Percentiles rank a stretch among this genome's conserved stretches.
These are phyloP conservation scores for Pseudogymnoascus sp. DNA, from an alignment of 2,329 filamentous ascomycete species.

Conservation along the genomic window DNA sequence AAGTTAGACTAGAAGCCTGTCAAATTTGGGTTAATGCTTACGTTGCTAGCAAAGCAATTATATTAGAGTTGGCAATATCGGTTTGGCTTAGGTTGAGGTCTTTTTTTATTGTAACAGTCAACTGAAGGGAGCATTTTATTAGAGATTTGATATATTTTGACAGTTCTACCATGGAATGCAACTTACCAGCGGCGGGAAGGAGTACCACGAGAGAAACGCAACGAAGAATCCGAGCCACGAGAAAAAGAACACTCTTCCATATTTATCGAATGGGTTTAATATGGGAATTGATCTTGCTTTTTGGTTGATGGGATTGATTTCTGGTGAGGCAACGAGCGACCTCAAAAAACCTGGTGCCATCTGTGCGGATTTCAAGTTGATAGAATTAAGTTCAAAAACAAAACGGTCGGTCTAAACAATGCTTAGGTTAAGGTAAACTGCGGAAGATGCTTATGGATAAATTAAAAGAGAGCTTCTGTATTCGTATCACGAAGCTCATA, in stretches of 20 bases:
- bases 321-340: neutral
- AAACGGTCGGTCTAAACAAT: neutral
- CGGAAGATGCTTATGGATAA: neutral
- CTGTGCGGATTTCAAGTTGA: neutral
- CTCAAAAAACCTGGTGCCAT: neutral
- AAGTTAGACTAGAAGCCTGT: neutral
- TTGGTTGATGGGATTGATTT: slow-evolving; percentile 74
- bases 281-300: slow-evolving; percentile 77
- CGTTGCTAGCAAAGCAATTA: slow-evolving; percentile 70
- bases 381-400: neutral
- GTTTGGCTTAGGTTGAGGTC: slow-evolving; percentile 65
- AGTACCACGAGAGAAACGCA: slow-evolving; percentile 86
- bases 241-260: slow-evolving; percentile 87
- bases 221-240: slow-evolving; percentile 82
- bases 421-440: neutral
- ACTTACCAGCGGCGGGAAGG: slow-evolving; percentile 44
- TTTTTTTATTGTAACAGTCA: slow-evolving; percentile 66
- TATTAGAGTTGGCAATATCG: slow-evolving; percentile 84
- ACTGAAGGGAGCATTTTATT: neutral
- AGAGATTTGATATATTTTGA: neutral
- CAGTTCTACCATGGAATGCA: slow-evolving; percentile 24
- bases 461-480: neutral
- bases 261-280: slow-evolving; percentile 69
- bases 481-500: neutral
- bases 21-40: slow-evolving; percentile 21